These are phyloP conservation scores for Daldinia bambusicola DNA, from an alignment of 495 filamentous ascomycete species.

Conservation along the genomic window DNA sequence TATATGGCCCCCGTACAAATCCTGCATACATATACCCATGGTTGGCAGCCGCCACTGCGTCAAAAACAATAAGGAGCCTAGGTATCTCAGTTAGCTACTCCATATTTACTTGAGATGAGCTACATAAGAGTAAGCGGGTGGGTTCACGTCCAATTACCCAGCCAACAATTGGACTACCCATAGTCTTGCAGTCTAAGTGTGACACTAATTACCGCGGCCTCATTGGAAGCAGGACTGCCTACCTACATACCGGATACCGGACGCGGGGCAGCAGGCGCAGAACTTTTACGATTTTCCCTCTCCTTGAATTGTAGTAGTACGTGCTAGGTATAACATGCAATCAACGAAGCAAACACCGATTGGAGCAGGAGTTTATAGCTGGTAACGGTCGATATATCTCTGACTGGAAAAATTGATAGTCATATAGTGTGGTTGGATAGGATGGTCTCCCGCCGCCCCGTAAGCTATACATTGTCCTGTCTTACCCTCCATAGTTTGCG, in stretches of 20 bases:
- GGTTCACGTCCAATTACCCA: conserved; percentile 14
- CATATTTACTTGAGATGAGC: conserved; percentile 22
- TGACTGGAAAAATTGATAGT: conserved; percentile 19
- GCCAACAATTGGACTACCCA: conserved; percentile 18
- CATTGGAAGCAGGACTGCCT: conserved; percentile 26
- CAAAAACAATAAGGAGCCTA: conserved; percentile 24
- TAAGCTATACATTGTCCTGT: conserved; percentile 9
- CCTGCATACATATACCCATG: conserved; percentile 24
- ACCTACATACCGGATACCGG: conserved; percentile 38
- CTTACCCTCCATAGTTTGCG: conserved; percentile 22
- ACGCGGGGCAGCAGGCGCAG: conserved; percentile 34
- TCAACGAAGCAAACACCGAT: conserved; percentile 25
- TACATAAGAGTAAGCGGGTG: conserved; percentile 22
- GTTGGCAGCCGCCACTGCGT: conserved; percentile 31
- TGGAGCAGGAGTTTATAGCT: conserved; percentile 17
- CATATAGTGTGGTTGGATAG: conserved; percentile 29
- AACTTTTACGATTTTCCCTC: conserved; percentile 37
- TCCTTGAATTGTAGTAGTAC: conserved; percentile 8
- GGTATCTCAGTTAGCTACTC: conserved; percentile 16
- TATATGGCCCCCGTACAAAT: conserved; percentile 29
- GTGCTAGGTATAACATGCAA: conserved; percentile 21
- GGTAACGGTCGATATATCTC: conserved; percentile 1
- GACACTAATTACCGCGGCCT: conserved; percentile 24
- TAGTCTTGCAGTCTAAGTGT: conserved; percentile 32
- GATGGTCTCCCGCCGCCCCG: conserved; percentile 30